A percentile compares a stretch with the other conserved stretches of the same genome.
Conservation (phyloP, 2,329 filamentous ascomycete genomes). For the Diaporthe batatas region DNA sequence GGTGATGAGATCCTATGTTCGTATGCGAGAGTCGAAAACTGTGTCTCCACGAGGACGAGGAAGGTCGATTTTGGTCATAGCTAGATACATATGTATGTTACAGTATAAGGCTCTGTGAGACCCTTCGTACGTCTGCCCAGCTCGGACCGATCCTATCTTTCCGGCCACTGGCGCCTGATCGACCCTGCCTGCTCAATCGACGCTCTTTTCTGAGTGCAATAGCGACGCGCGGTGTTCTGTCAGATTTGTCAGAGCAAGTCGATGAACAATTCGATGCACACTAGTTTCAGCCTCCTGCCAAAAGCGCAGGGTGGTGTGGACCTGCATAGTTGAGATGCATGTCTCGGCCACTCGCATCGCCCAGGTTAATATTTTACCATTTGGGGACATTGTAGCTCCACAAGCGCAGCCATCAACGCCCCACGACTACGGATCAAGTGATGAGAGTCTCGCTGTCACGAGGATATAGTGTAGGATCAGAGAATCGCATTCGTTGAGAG, state of each 20-base stretch:
- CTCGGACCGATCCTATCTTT: background rate
- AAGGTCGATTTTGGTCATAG: background rate
- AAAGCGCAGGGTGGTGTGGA: background rate
- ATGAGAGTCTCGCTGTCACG: background rate
- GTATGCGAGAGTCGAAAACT: background rate
- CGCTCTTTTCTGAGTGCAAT: background rate
- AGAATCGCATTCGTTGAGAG: background rate
- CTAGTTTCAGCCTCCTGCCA: constrained; percentile 13
- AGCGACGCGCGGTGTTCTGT: background rate
- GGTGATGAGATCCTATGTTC: background rate
- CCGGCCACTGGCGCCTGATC: background rate
- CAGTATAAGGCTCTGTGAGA: background rate
- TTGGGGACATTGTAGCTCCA: background rate
- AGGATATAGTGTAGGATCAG: background rate
- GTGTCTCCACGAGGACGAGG: background rate
- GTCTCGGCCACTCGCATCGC: background rate
- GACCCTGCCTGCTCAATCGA: background rate
- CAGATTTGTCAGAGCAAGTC: background rate
- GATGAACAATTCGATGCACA: background rate
- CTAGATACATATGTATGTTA: too few species aligned
- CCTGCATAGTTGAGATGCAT: background rate
- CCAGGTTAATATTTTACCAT: background rate
- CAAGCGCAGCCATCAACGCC: constrained; percentile 5
- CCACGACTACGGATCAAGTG: background rate
- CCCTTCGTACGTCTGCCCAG: background rate